Percentiles rank a stretch among this genome's conserved stretches.
Evolutionary conservation across 225 moss, liverwort and hornwort genomes (phyloP).

Genomic region (Anthoceros angustus): DNA sequence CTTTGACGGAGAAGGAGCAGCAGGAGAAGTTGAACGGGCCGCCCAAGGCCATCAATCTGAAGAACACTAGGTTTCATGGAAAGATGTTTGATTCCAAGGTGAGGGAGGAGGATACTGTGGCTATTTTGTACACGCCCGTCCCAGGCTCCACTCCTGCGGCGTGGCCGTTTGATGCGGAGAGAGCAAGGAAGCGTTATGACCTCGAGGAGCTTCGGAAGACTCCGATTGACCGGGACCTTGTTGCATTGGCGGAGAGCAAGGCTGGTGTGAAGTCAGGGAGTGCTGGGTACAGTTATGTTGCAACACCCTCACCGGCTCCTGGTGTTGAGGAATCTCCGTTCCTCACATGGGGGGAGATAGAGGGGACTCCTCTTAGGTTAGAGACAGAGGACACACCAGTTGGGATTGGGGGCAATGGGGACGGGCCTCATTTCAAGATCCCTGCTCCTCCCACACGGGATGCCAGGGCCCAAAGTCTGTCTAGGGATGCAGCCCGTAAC

Average conservation of each 20-base stretch:
- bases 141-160: conserved; percentile 81
- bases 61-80: conserved; percentile 90
- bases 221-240: conserved; percentile 28
- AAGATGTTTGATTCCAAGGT: conserved; percentile 96
- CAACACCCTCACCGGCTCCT: conserved; percentile 83
- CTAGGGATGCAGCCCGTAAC: conserved; percentile 76
- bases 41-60: conserved; percentile 55
- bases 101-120: conserved; percentile 89
- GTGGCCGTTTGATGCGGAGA: conserved; percentile 97
- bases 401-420: conserved; percentile 91
- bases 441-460: conserved; percentile 92
- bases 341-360: conserved; percentile 99
- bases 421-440: conserved; percentile 96
- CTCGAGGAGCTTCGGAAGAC: conserved; percentile 81
- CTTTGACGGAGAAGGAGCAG: conserved; percentile 61
- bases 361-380: conserved; percentile 82
- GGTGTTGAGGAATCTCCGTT: conserved; percentile 93
- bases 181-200: conserved; percentile 81
- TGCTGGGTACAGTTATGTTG: conserved; percentile 77
- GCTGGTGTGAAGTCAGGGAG: conserved; percentile 7
- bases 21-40: conserved; percentile 72
- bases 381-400: conserved; percentile 95
- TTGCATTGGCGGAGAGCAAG: conserved; percentile 8
- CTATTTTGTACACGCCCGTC: conserved; percentile 85
- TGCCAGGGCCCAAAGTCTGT: conserved; percentile 89